These are phyloP conservation scores for Tolypocladium sp. DNA, from an alignment of 2,329 filamentous ascomycete species.

Conservation along the genomic window DNA sequence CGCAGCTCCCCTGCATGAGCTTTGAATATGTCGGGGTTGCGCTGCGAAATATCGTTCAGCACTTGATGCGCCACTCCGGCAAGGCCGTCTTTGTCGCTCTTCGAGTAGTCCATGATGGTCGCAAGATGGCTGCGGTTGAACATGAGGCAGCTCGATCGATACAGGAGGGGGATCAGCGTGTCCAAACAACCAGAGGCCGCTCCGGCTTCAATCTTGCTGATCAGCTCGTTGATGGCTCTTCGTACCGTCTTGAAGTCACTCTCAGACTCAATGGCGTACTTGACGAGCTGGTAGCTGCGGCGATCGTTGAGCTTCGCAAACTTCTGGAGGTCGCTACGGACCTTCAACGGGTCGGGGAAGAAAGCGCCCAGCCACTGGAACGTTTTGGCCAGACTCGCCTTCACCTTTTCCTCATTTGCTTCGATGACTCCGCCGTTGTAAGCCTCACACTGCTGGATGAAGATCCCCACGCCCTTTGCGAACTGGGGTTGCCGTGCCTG, in stretches of 20 bases:
- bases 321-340: constrained; percentile 71
- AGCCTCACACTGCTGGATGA: constrained; percentile 75
- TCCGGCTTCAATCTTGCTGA: constrained; percentile 67
- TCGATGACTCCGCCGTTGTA: constrained; percentile 83
- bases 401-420: constrained; percentile 59
- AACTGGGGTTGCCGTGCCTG: constrained; percentile 70
- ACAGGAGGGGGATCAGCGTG: constrained; percentile 73
- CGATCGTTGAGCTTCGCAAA: constrained; percentile 90
- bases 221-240: constrained; percentile 83
- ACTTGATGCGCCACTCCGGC: constrained; percentile 77
- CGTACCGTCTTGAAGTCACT: constrained; percentile 88
- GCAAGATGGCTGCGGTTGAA: constrained; percentile 94
- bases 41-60: constrained; percentile 82
- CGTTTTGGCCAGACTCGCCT: constrained; percentile 61
- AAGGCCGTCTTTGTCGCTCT: constrained; percentile 71
- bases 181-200: constrained; percentile 60
- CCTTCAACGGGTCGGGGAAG: constrained; percentile 66
- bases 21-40: constrained; percentile 84
- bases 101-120: constrained; percentile 78
- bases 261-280: constrained; percentile 74
- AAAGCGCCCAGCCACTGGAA: constrained; percentile 65
- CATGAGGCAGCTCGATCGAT: constrained; percentile 72
- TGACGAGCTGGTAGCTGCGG: constrained; percentile 79
- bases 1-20: constrained; percentile 88
- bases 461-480: constrained; percentile 63